Evolutionary conservation across 2,329 filamentous ascomycete species (phyloP).

Genomic region (Pseudogymnoascus destructans): DNA sequence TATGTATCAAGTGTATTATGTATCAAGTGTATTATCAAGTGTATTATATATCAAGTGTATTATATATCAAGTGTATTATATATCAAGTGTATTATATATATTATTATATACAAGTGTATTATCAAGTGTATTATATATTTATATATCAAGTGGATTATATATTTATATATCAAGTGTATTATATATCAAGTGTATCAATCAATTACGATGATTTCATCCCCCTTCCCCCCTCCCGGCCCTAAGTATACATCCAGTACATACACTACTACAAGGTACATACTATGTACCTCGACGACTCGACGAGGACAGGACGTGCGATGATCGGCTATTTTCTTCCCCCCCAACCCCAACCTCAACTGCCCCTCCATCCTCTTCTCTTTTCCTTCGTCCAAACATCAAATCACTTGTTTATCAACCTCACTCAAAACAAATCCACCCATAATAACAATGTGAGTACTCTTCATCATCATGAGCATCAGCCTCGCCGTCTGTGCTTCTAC

Average conservation of each 20-base stretch:
- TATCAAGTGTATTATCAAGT: background rate
- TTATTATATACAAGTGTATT: too few species aligned
- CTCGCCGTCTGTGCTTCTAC: background rate
- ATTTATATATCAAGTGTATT: too few species aligned
- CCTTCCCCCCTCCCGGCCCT: conserved; percentile 1
- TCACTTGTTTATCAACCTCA: conserved; percentile 8
- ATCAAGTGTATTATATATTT: too few species aligned
- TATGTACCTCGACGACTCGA: background rate
- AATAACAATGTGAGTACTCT: background rate
- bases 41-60: too few species aligned
- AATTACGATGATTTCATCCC: conserved; percentile 44
- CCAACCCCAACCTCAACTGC: conserved; percentile 7
- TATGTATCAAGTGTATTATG: background rate
- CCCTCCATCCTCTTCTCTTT: conserved; percentile 8
- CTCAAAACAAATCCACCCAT: conserved; percentile 4
- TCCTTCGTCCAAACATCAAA: conserved; percentile 3
- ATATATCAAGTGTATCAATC: too few species aligned
- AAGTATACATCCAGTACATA: conserved; percentile 3
- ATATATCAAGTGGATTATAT: too few species aligned
- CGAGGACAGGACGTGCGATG: background rate
- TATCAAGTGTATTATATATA: too few species aligned
- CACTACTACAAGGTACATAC: background rate
- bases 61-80: too few species aligned
- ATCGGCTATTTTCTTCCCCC: conserved; percentile 10
- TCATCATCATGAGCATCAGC: background rate